Evolutionary conservation across 1,284 basidiomycete genomes (phyloP).

Genomic region (Malassezia yamatoensis): DNA sequence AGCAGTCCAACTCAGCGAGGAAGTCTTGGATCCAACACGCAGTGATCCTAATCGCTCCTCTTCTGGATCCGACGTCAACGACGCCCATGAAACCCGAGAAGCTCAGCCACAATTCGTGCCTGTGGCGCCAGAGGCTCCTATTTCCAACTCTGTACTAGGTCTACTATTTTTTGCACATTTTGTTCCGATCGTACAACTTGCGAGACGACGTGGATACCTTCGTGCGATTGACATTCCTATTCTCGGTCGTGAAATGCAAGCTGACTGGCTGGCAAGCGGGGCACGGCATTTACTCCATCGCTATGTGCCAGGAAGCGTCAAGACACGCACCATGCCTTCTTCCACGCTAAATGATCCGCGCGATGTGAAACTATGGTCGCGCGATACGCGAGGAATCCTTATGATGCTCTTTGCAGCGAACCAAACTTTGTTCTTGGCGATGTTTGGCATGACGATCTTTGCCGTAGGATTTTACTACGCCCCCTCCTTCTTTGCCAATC

Average conservation of each 20-base stretch:
- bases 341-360: background rate
- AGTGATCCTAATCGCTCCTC: too few relatives aligned
- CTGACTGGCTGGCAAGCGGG: background rate
- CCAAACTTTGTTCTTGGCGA: background rate
- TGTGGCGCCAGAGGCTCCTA: constrained; percentile 2
- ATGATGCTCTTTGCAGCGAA: constrained; percentile 5
- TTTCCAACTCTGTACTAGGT: constrained; percentile 3
- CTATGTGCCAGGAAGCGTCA: background rate
- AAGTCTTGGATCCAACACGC: too few relatives aligned
- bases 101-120: background rate
- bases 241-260: constrained; percentile 6
- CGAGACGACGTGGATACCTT: background rate
- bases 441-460: constrained; percentile 4
- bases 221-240: constrained; percentile 10
- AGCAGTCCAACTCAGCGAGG: background rate
- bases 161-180: constrained; percentile 10
- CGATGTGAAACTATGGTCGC: background rate
- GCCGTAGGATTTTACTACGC: constrained; percentile 10
- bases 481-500: constrained; percentile 13
- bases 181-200: background rate
- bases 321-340: background rate
- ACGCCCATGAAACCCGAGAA: background rate
- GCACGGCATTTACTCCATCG: background rate
- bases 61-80: background rate
- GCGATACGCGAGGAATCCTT: background rate